Base-by-base conservation (phyloP, 495 filamentous ascomycete genomes). In the Aspergillus diversus region DNA sequence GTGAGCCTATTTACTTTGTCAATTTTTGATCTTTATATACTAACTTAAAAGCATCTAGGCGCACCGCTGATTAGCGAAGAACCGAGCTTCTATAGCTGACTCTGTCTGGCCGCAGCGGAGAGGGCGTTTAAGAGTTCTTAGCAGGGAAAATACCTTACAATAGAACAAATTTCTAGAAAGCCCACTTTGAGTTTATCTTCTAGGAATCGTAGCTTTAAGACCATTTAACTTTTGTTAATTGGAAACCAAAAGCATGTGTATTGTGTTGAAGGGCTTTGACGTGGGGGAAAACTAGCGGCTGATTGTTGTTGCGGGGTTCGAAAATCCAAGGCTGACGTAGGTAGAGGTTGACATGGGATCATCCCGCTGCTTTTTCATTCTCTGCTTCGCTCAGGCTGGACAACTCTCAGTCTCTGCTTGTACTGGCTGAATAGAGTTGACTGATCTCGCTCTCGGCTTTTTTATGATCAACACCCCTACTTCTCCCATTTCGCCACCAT, bases 401-500 rank as follows among this genome's bases (percentile, higher is more conserved):
- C 27, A 7, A 50, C 31, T 32, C 8, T 52, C 33, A 6, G n/a
- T n/a, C n/a, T n/a, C 11, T 60, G 27, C 33, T 53, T 34, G 47
- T 5, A n/a, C 15, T 50, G 42, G 17, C 55, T 42, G 12, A 8
- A 49, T 11, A 21, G 57, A 21, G 7, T 27, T 52, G 8, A 46
- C 13, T 17, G 31, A 34, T 43, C 31, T n/a, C 33, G 16, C 57
- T 13, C 27, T 12, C 35, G 16, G 39, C 11, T 12, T 3, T 27
- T 31, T 31, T 16, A 32, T 27, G 13, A 16, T 27, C 11, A 35
- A 27, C 31, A 56, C 27, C 33, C 42, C 35, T 52, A 17, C 12
- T 8, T 35, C 48, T 53, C 13, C 17, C 53, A 0, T 21, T 8
- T 7, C 27, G 53, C 15, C 64, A 69, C 48, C 49, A 92, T 92